phyloP scores from a whole-genome alignment of 257 asterid species.

The Plantago major region DNA sequence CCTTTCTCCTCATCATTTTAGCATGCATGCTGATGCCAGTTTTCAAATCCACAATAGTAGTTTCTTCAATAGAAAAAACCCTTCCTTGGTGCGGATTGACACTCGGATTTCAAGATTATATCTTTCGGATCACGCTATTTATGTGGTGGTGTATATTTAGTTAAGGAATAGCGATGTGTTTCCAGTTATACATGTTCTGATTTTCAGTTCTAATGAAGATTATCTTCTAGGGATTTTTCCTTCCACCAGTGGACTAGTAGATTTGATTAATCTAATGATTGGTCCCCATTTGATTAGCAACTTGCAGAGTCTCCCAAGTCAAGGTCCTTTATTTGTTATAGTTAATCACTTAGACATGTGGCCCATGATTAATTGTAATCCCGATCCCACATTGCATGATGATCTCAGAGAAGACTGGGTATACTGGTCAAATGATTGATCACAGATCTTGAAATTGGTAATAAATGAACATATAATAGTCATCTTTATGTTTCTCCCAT shows the following conservation, averaged over 20 bases:
- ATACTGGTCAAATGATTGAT: constrained; percentile 1
- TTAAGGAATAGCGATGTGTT: background rate
- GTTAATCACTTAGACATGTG: background rate
- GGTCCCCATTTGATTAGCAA: background rate
- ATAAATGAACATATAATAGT: background rate
- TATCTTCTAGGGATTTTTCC: background rate
- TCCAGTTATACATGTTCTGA: background rate
- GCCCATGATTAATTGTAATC: constrained; percentile 11
- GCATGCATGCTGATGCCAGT: background rate
- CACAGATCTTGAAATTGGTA: constrained; percentile 1
- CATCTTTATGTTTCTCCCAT: constrained; percentile 3
- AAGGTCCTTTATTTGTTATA: constrained; percentile 26
- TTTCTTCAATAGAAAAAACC: background rate
- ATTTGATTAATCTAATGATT: background rate
- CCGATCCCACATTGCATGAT: constrained; percentile 14
- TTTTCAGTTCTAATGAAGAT: background rate
- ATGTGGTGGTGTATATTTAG: background rate
- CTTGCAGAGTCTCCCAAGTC: constrained; percentile 25
- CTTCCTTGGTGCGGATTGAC: too few species aligned
- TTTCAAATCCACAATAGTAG: background rate
- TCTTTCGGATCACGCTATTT: too few species aligned
- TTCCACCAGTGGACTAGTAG: background rate
- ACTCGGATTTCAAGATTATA: too few species aligned
- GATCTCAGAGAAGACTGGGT: too few species aligned
- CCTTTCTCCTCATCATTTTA: background rate